Evolutionary conservation across 352 stramenopile species (phyloP).

Genomic region (Pythium rhizo-oryzae): DNA sequence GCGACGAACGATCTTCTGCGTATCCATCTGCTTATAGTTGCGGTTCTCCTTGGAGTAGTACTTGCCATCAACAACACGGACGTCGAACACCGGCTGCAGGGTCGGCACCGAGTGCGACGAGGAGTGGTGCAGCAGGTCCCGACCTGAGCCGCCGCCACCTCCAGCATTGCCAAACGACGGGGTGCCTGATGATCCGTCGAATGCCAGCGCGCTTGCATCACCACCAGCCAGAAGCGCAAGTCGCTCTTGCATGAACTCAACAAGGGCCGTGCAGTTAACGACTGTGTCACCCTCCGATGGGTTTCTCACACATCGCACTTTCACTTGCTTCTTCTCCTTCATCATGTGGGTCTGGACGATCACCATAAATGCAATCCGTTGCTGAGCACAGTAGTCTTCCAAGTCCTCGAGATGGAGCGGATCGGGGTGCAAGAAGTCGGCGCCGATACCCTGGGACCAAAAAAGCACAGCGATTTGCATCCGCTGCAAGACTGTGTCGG

Average conservation of each 20-base stretch:
- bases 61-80: conserved; percentile 77
- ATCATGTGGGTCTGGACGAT: conserved; percentile 87
- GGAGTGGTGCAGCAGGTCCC: conserved; percentile 14
- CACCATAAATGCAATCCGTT: conserved; percentile 83
- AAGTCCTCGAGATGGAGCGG: conserved; percentile 78
- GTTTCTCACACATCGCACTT: conserved; percentile 74
- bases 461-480: conserved; percentile 82
- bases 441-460: conserved; percentile 71
- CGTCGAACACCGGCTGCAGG: conserved; percentile 75
- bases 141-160: conserved; percentile 12
- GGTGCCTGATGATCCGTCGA: conserved; percentile 4
- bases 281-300: conserved; percentile 70
- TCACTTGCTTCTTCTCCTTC: conserved; percentile 84
- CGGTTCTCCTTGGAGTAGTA: conserved; percentile 59
- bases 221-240: conserved; percentile 26
- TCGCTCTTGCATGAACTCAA: conserved; percentile 66
- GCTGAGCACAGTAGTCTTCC: conserved; percentile 80
- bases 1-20: conserved; percentile 75
- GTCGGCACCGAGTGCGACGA: conserved; percentile 11
- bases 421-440: conserved; percentile 86
- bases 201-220: conserved; percentile 5
- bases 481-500: conserved; percentile 71
- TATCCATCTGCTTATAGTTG: conserved; percentile 70
- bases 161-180: conserved; percentile 7
- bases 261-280: conserved; percentile 60